Conservation (phyloP, 2,329 filamentous ascomycete genomes). For the Pseudogymnoascus sp. region DNA sequence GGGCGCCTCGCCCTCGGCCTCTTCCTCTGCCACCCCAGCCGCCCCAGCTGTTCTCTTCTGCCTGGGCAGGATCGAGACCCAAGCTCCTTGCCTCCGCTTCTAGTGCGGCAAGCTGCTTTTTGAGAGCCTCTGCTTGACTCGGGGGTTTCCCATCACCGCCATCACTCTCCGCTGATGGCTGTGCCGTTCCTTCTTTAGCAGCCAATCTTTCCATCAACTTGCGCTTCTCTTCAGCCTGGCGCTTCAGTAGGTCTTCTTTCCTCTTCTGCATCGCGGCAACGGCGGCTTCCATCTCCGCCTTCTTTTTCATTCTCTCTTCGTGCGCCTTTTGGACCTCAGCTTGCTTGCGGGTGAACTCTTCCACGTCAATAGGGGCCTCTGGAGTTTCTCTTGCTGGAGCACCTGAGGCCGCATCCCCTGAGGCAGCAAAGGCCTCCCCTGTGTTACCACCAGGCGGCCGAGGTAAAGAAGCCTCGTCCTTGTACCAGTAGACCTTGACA, state of each 20-base stretch:
- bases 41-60: slow-evolving; percentile 34
- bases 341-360: slow-evolving; percentile 60
- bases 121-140: slow-evolving; percentile 54
- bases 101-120: slow-evolving; percentile 62
- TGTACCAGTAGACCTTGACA: slow-evolving; percentile 76
- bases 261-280: slow-evolving; percentile 57
- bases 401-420: slow-evolving; percentile 22
- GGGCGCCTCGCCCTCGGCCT: slow-evolving; percentile 29
- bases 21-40: slow-evolving; percentile 36
- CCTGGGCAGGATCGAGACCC: slow-evolving; percentile 51
- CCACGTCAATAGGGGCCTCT: slow-evolving; percentile 46
- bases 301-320: slow-evolving; percentile 56
- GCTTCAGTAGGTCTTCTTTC: slow-evolving; percentile 51
- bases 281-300: slow-evolving; percentile 53
- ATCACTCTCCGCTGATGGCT: slow-evolving; percentile 18
- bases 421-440: slow-evolving; percentile 13
- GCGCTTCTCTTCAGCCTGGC: slow-evolving; percentile 56
- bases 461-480: slow-evolving; percentile 36
- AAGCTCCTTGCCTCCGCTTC: slow-evolving; percentile 64
- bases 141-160: slow-evolving; percentile 24
- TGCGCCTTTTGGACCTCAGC: slow-evolving; percentile 62
- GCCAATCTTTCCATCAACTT: slow-evolving; percentile 54
- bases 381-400: slow-evolving; percentile 17
- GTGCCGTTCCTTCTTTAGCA: slow-evolving; percentile 36
- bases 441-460: slow-evolving; percentile 20